Conservation (phyloP, 352 stramenopile species). For the Discostella stelligera region DNA sequence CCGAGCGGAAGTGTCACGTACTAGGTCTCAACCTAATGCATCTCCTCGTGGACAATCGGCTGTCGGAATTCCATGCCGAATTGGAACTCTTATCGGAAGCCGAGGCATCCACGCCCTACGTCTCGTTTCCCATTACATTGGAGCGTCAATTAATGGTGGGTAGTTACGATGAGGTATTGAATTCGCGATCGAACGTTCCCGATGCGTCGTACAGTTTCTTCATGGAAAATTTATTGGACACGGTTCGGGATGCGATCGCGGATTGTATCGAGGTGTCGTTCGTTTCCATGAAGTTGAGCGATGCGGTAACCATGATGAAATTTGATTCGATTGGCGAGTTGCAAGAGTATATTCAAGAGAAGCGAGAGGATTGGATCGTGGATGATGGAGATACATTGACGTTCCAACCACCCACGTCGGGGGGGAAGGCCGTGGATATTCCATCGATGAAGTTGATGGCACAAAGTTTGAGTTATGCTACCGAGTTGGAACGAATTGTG, state of each 20-base stretch:
- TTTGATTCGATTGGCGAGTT: conserved; percentile 86
- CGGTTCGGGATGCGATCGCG: conserved; percentile 92
- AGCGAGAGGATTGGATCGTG: conserved; percentile 89
- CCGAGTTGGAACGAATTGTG: conserved; percentile 87
- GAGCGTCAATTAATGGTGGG: conserved; percentile 82
- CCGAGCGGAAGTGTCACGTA: conserved; percentile 64
- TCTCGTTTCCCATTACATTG: conserved; percentile 77
- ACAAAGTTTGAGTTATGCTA: conserved; percentile 94
- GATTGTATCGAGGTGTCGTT: conserved; percentile 94
- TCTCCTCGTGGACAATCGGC: conserved; percentile 78
- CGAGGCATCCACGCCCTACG: conserved; percentile 56
- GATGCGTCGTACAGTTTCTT: conserved; percentile 92
- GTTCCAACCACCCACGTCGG: conserved; percentile 86
- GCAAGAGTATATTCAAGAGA: conserved; percentile 86
- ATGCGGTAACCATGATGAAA: conserved; percentile 92
- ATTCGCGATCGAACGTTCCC: conserved; percentile 87
- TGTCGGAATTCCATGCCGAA: conserved; percentile 82
- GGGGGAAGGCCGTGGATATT: conserved; percentile 89
- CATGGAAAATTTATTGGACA: conserved; percentile 90
- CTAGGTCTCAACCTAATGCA: conserved; percentile 80
- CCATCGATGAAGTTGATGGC: conserved; percentile 91
- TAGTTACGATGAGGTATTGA: conserved; percentile 85
- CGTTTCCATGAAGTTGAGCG: conserved; percentile 85
- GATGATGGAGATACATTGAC: conserved; percentile 79
- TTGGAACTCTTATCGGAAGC: conserved; percentile 67